Evolutionary conservation across 164 flowering plant genomes (phyloP).

Genomic region (Liriodendron chinense): DNA sequence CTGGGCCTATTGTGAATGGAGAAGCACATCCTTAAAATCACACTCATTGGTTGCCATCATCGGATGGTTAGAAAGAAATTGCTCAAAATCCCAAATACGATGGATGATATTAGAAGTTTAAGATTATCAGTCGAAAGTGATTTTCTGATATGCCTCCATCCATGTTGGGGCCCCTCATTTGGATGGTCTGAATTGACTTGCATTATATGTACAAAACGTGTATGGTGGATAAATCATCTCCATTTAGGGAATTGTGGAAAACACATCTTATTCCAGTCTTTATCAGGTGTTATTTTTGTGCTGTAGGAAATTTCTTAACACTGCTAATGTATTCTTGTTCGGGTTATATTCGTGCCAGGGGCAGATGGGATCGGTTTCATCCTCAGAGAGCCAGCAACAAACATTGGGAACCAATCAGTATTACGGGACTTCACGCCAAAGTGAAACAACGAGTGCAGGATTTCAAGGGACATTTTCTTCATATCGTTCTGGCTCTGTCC

Average conservation of each 20-base stretch:
- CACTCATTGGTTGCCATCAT: too few relatives aligned
- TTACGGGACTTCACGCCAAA: constrained; percentile 56
- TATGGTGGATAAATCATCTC: neutral
- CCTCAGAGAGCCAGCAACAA: constrained; percentile 69
- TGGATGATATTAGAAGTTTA: too few relatives aligned
- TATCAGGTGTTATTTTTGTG: neutral
- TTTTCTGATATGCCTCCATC: too few relatives aligned
- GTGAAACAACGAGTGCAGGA: constrained; percentile 43
- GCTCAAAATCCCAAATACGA: too few relatives aligned
- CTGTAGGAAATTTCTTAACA: constrained; percentile 4
- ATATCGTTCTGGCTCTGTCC: constrained; percentile 55
- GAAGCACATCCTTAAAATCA: too few relatives aligned
- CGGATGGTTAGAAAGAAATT: too few relatives aligned
- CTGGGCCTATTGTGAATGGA: too few relatives aligned
- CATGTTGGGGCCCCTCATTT: too few relatives aligned
- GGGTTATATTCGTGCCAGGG: constrained; percentile 43
- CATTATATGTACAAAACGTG: too few relatives aligned
- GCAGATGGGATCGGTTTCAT: constrained; percentile 66
- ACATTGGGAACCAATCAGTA: constrained; percentile 46
- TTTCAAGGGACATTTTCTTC: constrained; percentile 56
- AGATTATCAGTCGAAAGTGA: too few relatives aligned
- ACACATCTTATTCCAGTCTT: neutral
- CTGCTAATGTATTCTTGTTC: constrained; percentile 4
- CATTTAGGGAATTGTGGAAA: neutral
- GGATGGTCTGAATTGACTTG: too few relatives aligned